Conservation (phyloP, 352 stramenopile species). For the Globisporangium splendens region DNA sequence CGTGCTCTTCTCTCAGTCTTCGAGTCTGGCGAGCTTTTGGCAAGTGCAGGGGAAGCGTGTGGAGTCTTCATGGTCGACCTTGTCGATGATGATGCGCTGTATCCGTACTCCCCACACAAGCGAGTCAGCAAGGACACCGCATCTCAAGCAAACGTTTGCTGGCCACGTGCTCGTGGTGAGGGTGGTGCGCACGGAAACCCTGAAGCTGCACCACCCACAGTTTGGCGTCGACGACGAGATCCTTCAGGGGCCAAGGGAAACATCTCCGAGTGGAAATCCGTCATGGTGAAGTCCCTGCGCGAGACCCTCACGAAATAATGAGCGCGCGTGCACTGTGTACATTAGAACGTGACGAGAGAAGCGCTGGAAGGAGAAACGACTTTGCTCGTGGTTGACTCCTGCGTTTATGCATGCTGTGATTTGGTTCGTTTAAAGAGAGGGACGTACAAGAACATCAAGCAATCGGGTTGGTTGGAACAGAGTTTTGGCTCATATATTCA, state of each 20-base stretch:
- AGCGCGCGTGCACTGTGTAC: too few relatives aligned
- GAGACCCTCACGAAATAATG: constrained; percentile 3
- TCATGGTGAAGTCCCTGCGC: constrained; percentile 30
- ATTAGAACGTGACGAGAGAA: too few relatives aligned
- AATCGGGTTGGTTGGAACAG: too few relatives aligned
- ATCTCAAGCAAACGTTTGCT: constrained; percentile 7
- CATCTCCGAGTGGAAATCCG: constrained; percentile 22
- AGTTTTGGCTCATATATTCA: too few relatives aligned
- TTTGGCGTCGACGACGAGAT: constrained; percentile 15
- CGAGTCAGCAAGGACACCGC: constrained; percentile 23
- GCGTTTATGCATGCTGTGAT: too few relatives aligned
- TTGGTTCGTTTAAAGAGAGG: too few relatives aligned
- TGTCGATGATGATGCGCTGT: constrained; percentile 30
- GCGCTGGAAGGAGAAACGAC: too few relatives aligned
- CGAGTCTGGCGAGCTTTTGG: constrained; percentile 5
- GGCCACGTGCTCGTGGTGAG: constrained; percentile 24
- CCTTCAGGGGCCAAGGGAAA: constrained; percentile 18
- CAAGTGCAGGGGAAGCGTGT: constrained; percentile 5
- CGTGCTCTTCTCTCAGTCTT: constrained; percentile 25
- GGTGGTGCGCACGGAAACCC: constrained; percentile 18
- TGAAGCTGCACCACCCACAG: constrained; percentile 20
- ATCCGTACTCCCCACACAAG: constrained; percentile 26
- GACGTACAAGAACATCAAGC: too few relatives aligned
- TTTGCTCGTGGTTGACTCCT: too few relatives aligned
- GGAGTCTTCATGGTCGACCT: constrained; percentile 19